Evolutionary conservation across 352 stramenopile genomes (phyloP).

Genomic region (Hyphochytrium catenoides): DNA sequence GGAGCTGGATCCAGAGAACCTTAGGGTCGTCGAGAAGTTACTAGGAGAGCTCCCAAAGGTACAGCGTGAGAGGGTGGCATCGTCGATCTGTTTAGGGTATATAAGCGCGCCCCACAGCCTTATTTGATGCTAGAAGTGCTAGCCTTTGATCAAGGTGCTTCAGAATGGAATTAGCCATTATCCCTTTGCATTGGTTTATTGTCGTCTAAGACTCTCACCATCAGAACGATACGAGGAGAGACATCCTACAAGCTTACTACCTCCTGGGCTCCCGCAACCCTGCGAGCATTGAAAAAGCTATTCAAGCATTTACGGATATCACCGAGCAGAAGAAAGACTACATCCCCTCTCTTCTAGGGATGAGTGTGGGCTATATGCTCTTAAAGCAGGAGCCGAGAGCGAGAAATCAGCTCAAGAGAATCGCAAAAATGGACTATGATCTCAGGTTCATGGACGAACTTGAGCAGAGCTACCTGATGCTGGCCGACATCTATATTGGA

Average conservation of each 20-base stretch:
- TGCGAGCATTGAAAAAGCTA: constrained; percentile 57
- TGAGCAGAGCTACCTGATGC: constrained; percentile 70
- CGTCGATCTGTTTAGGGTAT: too few species aligned
- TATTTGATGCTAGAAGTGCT: too few species aligned
- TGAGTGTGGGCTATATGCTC: constrained; percentile 60
- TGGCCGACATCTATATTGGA: constrained; percentile 76
- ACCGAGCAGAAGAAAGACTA: constrained; percentile 63
- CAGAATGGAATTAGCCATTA: too few species aligned
- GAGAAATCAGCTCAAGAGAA: constrained; percentile 78
- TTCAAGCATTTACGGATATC: constrained; percentile 68
- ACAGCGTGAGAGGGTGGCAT: too few species aligned
- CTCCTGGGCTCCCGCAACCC: constrained; percentile 49
- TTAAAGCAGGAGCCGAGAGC: constrained; percentile 72
- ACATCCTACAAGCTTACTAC: constrained; percentile 60
- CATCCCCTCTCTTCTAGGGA: constrained; percentile 64
- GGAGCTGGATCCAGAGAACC: constrained; percentile 44
- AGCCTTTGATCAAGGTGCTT: too few species aligned
- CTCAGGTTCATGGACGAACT: constrained; percentile 68
- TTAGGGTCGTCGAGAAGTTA: constrained; percentile 59
- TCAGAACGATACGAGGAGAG: constrained; percentile 26
- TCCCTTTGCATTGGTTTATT: too few species aligned
- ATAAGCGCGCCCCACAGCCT: too few species aligned
- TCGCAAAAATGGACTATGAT: constrained; percentile 76
- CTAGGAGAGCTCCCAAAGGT: constrained; percentile 44
- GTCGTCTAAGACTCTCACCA: constrained; percentile 9